A percentile compares a stretch with the other conserved stretches of the same genome.
Evolutionary conservation across 345 rosid genomes (phyloP).

Genomic region (Microcos paniculata): DNA sequence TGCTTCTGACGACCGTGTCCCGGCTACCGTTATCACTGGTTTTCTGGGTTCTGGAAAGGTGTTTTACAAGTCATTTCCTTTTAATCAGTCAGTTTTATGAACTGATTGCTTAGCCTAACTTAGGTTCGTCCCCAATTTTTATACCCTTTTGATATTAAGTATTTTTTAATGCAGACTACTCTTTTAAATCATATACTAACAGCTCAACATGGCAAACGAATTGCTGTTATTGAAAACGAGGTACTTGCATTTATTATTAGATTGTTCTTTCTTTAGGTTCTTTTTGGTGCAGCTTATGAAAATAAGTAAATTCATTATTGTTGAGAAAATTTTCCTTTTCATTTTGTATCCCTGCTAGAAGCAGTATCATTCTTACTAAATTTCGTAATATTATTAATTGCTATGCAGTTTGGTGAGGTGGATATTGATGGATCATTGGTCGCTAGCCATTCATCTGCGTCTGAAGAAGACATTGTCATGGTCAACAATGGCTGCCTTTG

Average conservation of each 20-base stretch:
- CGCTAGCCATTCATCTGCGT: conserved; percentile 66
- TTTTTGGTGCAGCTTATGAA: background rate
- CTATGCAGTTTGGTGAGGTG: conserved; percentile 60
- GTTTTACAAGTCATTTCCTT: background rate
- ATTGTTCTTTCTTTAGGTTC: background rate
- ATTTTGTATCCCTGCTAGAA: background rate
- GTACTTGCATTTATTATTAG: conserved; percentile 23
- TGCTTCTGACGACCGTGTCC: conserved; percentile 42
- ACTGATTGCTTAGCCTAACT: background rate
- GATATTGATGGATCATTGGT: conserved; percentile 75
- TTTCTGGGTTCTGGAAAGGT: conserved; percentile 83
- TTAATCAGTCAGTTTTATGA: background rate
- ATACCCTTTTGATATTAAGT: background rate
- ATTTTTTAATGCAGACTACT: conserved; percentile 49
- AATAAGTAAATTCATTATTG: background rate
- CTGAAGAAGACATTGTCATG: conserved; percentile 59
- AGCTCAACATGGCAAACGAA: conserved; percentile 67
- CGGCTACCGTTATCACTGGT: conserved; percentile 74
- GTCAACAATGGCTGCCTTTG: conserved; percentile 75
- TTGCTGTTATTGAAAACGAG: conserved; percentile 87
- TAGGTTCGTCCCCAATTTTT: background rate
- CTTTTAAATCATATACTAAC: conserved; percentile 75
- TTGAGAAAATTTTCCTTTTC: background rate
- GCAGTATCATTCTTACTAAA: background rate
- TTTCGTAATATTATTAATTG: background rate